These are phyloP conservation scores for Setaria viridis DNA, from an alignment of 202 grass and related monocot genomes.

Conservation along the genomic window DNA sequence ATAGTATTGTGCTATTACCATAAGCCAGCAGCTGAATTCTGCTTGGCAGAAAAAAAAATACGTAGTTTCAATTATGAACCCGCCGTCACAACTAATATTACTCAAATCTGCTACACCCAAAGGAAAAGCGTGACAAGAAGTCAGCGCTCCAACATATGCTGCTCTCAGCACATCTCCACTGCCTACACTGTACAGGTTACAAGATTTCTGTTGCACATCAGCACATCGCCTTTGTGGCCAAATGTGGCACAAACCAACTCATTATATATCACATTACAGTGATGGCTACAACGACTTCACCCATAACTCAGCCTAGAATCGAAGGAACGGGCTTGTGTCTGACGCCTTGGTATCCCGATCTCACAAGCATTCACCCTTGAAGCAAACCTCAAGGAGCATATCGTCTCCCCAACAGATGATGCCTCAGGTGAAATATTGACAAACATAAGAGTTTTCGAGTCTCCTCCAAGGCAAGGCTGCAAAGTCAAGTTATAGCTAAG, in stretches of 20 bases:
- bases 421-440: constrained; percentile 87
- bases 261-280: constrained; percentile 8
- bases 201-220: constrained; percentile 40
- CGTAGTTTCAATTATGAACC: not conserved
- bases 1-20: not conserved
- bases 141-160: constrained; percentile 16
- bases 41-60: not conserved
- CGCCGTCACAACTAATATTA: constrained; percentile 41
- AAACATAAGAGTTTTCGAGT: constrained; percentile 95
- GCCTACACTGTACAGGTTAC: constrained; percentile 58
- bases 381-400: constrained; percentile 89
- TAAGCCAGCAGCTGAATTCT: constrained; percentile 5
- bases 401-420: constrained; percentile 64
- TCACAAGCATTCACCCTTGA: constrained; percentile 92
- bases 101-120: constrained; percentile 28
- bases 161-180: constrained; percentile 20
- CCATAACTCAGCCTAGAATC: constrained; percentile 59
- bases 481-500: constrained; percentile 19
- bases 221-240: constrained; percentile 25
- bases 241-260: constrained; percentile 12
- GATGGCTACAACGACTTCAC: constrained; percentile 13
- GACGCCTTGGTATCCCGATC: constrained; percentile 82
- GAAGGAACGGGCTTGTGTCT: constrained; percentile 51
- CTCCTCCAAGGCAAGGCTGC: constrained; percentile 96
- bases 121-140: constrained; percentile 22